Conservation (phyloP, 441 rosid species). For the Pelargonium fulgidum region DNA sequence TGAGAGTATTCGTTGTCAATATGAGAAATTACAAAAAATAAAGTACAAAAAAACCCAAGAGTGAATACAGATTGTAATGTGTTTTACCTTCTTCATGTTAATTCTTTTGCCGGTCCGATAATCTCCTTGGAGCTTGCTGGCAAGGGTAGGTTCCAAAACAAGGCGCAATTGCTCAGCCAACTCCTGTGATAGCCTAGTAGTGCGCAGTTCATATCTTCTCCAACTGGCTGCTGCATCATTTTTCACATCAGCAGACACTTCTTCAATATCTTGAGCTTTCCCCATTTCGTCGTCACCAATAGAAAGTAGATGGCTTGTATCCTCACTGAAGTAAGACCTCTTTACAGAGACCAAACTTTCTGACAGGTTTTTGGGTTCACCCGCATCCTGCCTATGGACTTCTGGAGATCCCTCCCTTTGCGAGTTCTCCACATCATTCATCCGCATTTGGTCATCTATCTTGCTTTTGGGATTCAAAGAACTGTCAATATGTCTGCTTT, state of each 20-base stretch:
- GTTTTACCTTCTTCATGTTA: slow-evolving; percentile 85
- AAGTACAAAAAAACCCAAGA: background rate
- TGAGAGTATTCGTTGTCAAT: slow-evolving; percentile 21
- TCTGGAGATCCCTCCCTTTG: slow-evolving; percentile 33
- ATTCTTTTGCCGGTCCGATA: slow-evolving; percentile 93
- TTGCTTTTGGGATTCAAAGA: slow-evolving; percentile 31
- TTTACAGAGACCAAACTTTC: slow-evolving; percentile 55
- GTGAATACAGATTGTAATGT: background rate
- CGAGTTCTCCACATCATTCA: slow-evolving; percentile 33
- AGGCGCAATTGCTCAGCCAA: slow-evolving; percentile 94
- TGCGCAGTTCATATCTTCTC: slow-evolving; percentile 77
- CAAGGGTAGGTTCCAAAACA: slow-evolving; percentile 86
- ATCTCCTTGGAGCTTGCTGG: slow-evolving; percentile 96
- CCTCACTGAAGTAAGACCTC: slow-evolving; percentile 42
- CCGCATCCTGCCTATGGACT: slow-evolving; percentile 29
- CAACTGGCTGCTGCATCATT: slow-evolving; percentile 51
- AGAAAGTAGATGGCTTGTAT: slow-evolving; percentile 39
- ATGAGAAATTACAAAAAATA: background rate
- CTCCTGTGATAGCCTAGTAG: slow-evolving; percentile 82
- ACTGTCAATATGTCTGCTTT: slow-evolving; percentile 34
- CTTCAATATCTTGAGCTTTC: slow-evolving; percentile 37
- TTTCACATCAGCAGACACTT: slow-evolving; percentile 38
- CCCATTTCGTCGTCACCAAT: slow-evolving; percentile 39
- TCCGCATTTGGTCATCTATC: slow-evolving; percentile 35
- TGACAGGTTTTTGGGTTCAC: slow-evolving; percentile 29